These are phyloP conservation scores for Omphalotus olearius DNA, from an alignment of 1,284 basidiomycete species.

Conservation along the genomic window DNA sequence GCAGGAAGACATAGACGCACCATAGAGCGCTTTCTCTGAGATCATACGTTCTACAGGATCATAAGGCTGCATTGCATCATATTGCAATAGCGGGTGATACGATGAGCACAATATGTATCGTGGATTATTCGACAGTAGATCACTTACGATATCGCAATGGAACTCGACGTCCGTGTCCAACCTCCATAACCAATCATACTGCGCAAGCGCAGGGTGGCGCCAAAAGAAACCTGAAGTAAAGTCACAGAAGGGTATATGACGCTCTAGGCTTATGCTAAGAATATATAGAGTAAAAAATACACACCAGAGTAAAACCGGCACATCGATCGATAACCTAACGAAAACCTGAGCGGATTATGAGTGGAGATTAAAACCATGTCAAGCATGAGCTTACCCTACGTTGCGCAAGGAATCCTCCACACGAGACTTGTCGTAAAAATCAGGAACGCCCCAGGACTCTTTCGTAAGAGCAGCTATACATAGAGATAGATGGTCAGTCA, in stretches of 20 bases:
- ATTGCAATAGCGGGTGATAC: too few relatives aligned
- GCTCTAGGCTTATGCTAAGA: not conserved
- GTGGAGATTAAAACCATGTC: not conserved
- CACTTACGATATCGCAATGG: constrained; percentile 26
- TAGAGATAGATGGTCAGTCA: too few relatives aligned
- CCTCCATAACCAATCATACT: constrained; percentile 27
- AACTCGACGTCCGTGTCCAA: constrained; percentile 28
- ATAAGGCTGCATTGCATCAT: constrained; percentile 19
- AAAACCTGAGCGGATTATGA: constrained; percentile 17
- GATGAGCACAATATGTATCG: not conserved
- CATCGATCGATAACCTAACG: constrained; percentile 25
- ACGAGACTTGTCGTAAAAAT: constrained; percentile 18
- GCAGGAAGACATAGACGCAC: constrained; percentile 12
- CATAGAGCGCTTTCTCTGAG: constrained; percentile 21
- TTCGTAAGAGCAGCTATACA: constrained; percentile 15
- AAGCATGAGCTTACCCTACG: constrained; percentile 19
- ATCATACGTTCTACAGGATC: constrained; percentile 24
- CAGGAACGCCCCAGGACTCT: constrained; percentile 23
- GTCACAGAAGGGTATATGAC: not conserved
- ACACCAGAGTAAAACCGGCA: constrained; percentile 27
- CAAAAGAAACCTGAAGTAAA: constrained; percentile 23
- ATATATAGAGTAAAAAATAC: not conserved
- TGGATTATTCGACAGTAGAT: not conserved
- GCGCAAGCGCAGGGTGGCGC: constrained; percentile 21
- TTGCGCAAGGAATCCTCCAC: constrained; percentile 21